Evolutionary conservation across 1,284 basidiomycete genomes (phyloP).

Genomic region (Rhodotorula sp.): DNA sequence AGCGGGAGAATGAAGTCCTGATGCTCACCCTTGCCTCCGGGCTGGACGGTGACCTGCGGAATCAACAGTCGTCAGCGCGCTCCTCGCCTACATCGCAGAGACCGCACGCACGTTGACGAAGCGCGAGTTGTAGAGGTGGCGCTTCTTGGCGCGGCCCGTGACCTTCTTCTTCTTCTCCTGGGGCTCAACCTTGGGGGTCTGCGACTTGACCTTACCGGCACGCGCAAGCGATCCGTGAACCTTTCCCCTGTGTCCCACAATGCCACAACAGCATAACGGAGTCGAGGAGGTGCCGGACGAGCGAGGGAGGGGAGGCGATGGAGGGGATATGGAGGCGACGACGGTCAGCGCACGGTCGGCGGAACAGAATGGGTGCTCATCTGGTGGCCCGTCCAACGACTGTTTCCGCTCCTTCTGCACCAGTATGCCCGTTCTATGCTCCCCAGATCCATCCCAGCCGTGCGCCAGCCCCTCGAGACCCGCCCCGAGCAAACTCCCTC

Average conservation of each 20-base stretch:
- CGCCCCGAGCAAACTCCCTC: neutral
- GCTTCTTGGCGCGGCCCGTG: constrained; percentile 38
- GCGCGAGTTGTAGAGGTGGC: constrained; percentile 37
- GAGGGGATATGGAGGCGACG: neutral
- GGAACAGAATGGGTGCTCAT: constrained; percentile 3
- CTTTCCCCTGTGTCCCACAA: constrained; percentile 53
- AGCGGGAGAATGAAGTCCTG: no score
- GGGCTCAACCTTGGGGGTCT: constrained; percentile 41
- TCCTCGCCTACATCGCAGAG: neutral
- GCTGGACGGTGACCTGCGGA: constrained; percentile 7
- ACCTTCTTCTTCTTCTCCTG: constrained; percentile 42
- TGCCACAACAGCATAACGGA: neutral
- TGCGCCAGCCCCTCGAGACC: neutral
- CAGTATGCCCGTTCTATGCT: no score
- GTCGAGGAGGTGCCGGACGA: neutral
- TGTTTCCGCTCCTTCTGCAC: neutral
- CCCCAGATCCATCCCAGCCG: neutral
- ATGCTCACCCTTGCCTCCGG: constrained; percentile 10
- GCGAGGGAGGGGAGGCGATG: no score
- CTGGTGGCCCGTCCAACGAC: neutral
- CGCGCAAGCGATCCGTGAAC: constrained; percentile 99
- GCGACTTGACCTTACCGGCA: constrained; percentile 81
- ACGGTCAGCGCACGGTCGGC: constrained; percentile 3
- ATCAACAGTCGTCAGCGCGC: neutral
- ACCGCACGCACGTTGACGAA: constrained; percentile 9